phyloP scores from a whole-genome alignment of 192 early-diverging fungal genomes.

The Coemansia sp. region DNA sequence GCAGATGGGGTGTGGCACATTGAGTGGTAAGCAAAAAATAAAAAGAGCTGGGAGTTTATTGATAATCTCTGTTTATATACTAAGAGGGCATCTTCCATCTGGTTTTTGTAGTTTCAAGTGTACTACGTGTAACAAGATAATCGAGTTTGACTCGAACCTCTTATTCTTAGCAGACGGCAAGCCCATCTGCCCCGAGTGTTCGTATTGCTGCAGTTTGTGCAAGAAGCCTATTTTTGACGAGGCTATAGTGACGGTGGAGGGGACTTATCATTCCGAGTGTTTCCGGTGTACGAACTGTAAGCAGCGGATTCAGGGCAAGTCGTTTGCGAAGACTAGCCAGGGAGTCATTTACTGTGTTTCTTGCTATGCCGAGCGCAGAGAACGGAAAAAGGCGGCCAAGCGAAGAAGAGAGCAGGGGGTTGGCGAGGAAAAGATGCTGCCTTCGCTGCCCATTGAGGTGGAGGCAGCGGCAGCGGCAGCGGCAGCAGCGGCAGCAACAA shows the following conservation, averaged over 20 bases:
- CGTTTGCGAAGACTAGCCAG: conserved; percentile 79
- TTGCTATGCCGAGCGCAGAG: conserved; percentile 68
- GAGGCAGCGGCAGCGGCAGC: conserved; percentile 5
- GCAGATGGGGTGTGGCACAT: conserved; percentile 80
- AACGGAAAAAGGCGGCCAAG: conserved; percentile 62
- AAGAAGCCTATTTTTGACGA: conserved; percentile 74
- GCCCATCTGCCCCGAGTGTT: conserved; percentile 81
- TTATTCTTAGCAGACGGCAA: conserved; percentile 75
- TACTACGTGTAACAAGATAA: conserved; percentile 68
- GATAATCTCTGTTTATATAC: neutral
- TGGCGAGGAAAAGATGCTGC: conserved; percentile 49
- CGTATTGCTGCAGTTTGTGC: conserved; percentile 73
- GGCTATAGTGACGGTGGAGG: conserved; percentile 81
- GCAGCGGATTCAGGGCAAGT: conserved; percentile 70
- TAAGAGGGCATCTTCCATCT: neutral
- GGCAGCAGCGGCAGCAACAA: conserved; percentile 4
- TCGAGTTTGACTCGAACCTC: conserved; percentile 75
- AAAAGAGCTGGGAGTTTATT: neutral
- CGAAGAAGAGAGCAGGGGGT: conserved; percentile 49
- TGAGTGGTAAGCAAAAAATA: conserved; percentile 61
- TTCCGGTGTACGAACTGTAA: conserved; percentile 75
- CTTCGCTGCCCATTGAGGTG: conserved; percentile 43
- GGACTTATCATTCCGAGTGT: conserved; percentile 78
- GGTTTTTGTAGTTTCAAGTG: conserved; percentile 62
- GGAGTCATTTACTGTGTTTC: conserved; percentile 71